Evolutionary conservation across 2,329 filamentous ascomycete species (phyloP).

Genomic region (Sporothrix brasiliensis): DNA sequence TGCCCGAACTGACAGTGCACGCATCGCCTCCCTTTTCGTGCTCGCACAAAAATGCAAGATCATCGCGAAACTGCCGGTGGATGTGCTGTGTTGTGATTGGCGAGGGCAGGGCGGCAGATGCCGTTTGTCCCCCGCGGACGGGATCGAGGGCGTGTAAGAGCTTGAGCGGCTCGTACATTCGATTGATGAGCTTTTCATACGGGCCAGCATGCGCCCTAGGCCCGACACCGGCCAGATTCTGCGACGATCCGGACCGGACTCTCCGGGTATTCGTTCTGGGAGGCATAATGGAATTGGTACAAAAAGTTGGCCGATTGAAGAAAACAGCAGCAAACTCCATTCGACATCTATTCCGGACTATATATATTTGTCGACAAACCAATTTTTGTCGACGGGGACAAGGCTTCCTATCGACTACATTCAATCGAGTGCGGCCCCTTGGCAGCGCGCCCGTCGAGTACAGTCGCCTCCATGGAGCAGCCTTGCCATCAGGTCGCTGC

Average conservation of each 20-base stretch:
- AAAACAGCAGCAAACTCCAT: not conserved
- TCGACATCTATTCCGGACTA: not conserved
- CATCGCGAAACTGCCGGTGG: conserved; percentile 44
- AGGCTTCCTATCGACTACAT: not conserved
- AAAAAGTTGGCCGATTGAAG: not conserved
- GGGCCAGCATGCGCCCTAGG: not conserved
- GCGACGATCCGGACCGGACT: not conserved
- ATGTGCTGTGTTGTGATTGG: not conserved
- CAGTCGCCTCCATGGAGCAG: no score
- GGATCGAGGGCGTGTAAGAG: conserved; percentile 42
- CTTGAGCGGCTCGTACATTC: conserved; percentile 47
- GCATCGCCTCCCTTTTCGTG: conserved; percentile 50
- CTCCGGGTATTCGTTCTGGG: not conserved
- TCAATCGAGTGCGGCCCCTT: no score
- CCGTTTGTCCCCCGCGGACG: conserved; percentile 41
- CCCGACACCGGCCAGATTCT: not conserved
- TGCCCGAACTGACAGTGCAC: conserved; percentile 40
- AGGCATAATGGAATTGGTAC: not conserved
- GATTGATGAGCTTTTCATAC: conserved; percentile 32
- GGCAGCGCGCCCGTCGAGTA: no score
- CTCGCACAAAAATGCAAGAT: conserved; percentile 52
- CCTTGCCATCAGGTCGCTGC: no score
- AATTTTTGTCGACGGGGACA: not conserved
- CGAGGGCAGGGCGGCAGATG: not conserved
- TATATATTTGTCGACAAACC: not conserved